These are phyloP conservation scores for Madurella fahalii DNA, from an alignment of 2,329 filamentous ascomycete genomes.

Conservation along the genomic window DNA sequence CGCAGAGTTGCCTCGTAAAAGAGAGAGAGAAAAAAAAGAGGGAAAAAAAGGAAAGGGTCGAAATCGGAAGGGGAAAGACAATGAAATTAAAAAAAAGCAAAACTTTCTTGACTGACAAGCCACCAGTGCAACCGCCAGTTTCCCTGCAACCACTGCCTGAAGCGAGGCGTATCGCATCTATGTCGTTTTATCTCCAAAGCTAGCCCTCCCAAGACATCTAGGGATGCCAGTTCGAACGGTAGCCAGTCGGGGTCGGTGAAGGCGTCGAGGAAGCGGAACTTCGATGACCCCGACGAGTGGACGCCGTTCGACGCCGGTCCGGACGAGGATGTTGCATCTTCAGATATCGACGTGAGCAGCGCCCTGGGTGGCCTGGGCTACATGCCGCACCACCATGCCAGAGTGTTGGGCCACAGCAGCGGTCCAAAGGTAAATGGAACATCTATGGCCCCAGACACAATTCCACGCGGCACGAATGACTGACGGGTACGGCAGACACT, in stretches of 20 bases:
- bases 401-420: conserved; percentile 22
- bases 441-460: too few relatives aligned
- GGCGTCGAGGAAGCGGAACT: conserved; percentile 24
- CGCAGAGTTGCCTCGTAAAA: too few relatives aligned
- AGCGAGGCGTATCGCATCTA: conserved; percentile 44
- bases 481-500: conserved; percentile 10
- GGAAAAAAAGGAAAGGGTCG: too few relatives aligned
- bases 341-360: conserved; percentile 18
- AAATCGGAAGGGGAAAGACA: background rate
- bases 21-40: too few relatives aligned
- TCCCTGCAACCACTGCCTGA: conserved; percentile 48
- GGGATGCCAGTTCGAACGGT: conserved; percentile 26
- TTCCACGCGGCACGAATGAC: background rate
- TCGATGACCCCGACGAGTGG: conserved; percentile 17
- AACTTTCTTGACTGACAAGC: background rate
- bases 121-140: conserved; percentile 46
- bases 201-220: conserved; percentile 23
- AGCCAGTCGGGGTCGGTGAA: conserved; percentile 20
- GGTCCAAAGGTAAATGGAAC: conserved; percentile 18
- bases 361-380: conserved; percentile 26
- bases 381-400: conserved; percentile 23
- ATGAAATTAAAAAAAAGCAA: background rate
- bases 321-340: conserved; percentile 14
- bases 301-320: conserved; percentile 1
- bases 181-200: conserved; percentile 38